Evolutionary conservation across 306 rosid species (phyloP).

Genomic region (Nissolia schottii): DNA sequence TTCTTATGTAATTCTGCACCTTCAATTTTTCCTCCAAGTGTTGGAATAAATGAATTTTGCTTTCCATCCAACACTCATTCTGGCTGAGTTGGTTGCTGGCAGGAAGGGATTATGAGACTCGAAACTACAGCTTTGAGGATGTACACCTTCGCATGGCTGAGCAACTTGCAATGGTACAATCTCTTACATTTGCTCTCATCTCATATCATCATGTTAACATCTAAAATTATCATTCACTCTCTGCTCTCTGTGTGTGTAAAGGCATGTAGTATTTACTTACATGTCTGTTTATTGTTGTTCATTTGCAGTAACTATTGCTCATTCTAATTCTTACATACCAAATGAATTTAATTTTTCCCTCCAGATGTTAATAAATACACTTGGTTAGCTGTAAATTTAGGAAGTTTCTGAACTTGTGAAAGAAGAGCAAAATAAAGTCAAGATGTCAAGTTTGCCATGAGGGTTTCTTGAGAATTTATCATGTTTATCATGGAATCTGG

Average conservation of each 20-base stretch:
- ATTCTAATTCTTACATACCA: not conserved
- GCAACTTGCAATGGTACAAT: slow-evolving; percentile 69
- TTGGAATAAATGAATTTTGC: slow-evolving; percentile 17
- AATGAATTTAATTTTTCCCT: not conserved
- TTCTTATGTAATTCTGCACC: slow-evolving; percentile 1
- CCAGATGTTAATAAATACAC: not conserved
- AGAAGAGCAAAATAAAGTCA: not conserved
- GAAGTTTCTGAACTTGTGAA: not conserved
- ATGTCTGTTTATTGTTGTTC: not conserved
- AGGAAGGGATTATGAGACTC: slow-evolving; percentile 97
- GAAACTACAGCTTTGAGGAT: slow-evolving; percentile 94
- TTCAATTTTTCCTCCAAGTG: slow-evolving; percentile 2
- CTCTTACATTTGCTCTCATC: slow-evolving; percentile 10
- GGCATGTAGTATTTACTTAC: not conserved
- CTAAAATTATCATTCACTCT: not conserved
- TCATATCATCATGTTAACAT: slow-evolving; percentile 9
- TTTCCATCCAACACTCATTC: slow-evolving; percentile 9
- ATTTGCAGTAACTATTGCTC: not conserved
- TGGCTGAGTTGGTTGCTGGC: slow-evolving; percentile 35
- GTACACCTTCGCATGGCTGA: slow-evolving; percentile 90
- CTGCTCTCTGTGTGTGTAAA: not conserved
- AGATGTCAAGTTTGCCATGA: not conserved
- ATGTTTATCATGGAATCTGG: not conserved
- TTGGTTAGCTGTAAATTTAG: not conserved
- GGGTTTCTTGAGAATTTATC: not conserved